Evolutionary conservation across 805 yeast genomes (phyloP).

Genomic region (Teunomyces tritomae): DNA sequence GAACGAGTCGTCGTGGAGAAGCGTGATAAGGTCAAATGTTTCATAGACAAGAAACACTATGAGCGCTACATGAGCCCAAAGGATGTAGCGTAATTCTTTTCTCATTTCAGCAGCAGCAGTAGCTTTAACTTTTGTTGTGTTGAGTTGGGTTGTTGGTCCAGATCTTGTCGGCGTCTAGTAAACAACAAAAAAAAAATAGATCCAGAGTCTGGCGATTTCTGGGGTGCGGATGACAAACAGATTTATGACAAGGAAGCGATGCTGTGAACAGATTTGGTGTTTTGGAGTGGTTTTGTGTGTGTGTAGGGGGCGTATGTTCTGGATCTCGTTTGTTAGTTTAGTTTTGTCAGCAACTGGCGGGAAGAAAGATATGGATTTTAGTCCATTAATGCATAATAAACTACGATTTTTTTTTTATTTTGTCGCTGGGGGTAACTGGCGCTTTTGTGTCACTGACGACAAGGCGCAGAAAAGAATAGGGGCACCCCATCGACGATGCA

Average conservation of each 20-base stretch:
- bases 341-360: not conserved
- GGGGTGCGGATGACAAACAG: no score
- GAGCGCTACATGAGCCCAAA: constrained; percentile 58
- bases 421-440: not conserved
- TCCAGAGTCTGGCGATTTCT: no score
- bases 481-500: not conserved
- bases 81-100: constrained; percentile 60
- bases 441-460: not conserved
- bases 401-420: not conserved
- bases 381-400: not conserved
- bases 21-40: constrained; percentile 68
- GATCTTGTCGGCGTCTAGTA: not conserved
- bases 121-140: not conserved
- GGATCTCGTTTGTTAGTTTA: not conserved
- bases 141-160: not conserved
- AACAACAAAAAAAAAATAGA: not conserved
- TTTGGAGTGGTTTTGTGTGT: not conserved
- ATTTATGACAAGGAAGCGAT: no score
- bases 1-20: constrained; percentile 70
- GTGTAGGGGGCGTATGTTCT: not conserved
- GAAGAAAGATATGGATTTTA: not conserved
- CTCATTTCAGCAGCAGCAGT: constrained; percentile 42
- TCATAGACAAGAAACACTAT: constrained; percentile 56
- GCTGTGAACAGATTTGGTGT: no score
- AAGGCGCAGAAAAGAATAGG: not conserved